Evolutionary conservation across 495 filamentous ascomycete species (phyloP).

Genomic region (Neurospora pannonica): DNA sequence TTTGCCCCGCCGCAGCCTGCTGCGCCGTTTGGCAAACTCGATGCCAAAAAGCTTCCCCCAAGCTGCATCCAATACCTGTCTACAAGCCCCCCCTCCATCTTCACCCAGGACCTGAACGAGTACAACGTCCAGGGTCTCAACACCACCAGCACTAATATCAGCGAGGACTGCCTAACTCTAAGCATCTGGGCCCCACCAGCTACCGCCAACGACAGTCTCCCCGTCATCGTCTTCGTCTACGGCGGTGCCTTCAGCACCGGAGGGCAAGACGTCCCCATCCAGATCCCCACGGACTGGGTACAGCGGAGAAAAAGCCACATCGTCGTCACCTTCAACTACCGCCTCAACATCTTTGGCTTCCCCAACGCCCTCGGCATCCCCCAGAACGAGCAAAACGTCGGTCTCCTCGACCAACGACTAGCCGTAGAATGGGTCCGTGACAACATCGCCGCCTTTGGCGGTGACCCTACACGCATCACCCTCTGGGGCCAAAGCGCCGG

Average conservation of each 20-base stretch:
- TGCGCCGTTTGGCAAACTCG: constrained; percentile 2
- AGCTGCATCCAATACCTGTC: constrained; percentile 15
- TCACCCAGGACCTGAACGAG: constrained; percentile 14
- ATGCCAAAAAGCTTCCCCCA: constrained; percentile 10
- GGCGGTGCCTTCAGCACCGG: constrained; percentile 21
- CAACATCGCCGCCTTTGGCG: constrained; percentile 53
- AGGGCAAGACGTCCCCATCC: constrained; percentile 15
- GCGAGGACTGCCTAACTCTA: constrained; percentile 51
- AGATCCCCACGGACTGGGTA: constrained; percentile 26
- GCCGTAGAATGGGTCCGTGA: constrained; percentile 48
- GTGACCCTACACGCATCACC: constrained; percentile 42
- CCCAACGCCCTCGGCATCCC: constrained; percentile 30
- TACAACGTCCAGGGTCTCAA: constrained; percentile 16
- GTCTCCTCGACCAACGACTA: constrained; percentile 53
- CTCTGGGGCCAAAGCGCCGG: constrained; percentile 50
- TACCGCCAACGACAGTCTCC: constrained; percentile 10
- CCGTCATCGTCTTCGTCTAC: constrained; percentile 25
- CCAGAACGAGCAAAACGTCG: constrained; percentile 42
- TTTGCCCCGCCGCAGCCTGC: constrained; percentile 27
- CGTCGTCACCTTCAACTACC: constrained; percentile 57
- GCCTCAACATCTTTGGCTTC: constrained; percentile 56
- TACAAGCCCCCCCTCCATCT: constrained; percentile 5
- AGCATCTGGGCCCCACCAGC: constrained; percentile 36
- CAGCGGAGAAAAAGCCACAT: constrained; percentile 44
- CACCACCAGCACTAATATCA: constrained; percentile 6